Conservation (phyloP, 202 grass and related monocot species). For the Tripidium arundinaceum region DNA sequence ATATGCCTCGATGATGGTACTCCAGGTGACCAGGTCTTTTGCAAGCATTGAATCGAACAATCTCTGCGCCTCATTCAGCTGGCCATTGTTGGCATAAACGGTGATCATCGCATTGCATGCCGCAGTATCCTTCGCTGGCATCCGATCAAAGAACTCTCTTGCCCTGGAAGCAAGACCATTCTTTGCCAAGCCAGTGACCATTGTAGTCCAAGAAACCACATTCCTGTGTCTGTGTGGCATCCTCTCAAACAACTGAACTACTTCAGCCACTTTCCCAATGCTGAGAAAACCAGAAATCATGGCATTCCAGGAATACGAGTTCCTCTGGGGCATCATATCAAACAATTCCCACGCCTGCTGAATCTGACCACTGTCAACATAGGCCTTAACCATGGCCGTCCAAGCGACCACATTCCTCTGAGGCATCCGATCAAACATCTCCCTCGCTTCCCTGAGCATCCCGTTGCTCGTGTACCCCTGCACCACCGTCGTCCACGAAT, state of each 20-base stretch:
- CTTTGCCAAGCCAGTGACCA: constrained; percentile 54
- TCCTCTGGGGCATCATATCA: constrained; percentile 38
- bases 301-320: constrained; percentile 39
- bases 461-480: constrained; percentile 26
- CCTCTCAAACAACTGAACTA: constrained; percentile 34
- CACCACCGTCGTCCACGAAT: constrained; percentile 51
- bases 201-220: constrained; percentile 60
- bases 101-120: constrained; percentile 64
- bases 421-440: constrained; percentile 51
- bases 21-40: constrained; percentile 47
- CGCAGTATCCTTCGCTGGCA: constrained; percentile 40
- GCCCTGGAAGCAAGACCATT: constrained; percentile 36
- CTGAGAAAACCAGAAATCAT: constrained; percentile 43
- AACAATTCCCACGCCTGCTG: constrained; percentile 39
- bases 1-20: constrained; percentile 54
- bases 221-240: constrained; percentile 41
- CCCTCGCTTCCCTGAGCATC: constrained; percentile 40
- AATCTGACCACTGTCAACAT: constrained; percentile 11
- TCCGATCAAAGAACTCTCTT: constrained; percentile 53
- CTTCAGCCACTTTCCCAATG: constrained; percentile 31
- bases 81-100: constrained; percentile 36
- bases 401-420: constrained; percentile 45
- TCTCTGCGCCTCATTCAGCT: constrained; percentile 22
- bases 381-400: constrained; percentile 54
- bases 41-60: constrained; percentile 35